A percentile compares a stretch with the other conserved stretches of the same genome.
Evolutionary conservation across 2,329 filamentous ascomycete species (phyloP).

Genomic region (Gnomoniopsis smithogilvyi): DNA sequence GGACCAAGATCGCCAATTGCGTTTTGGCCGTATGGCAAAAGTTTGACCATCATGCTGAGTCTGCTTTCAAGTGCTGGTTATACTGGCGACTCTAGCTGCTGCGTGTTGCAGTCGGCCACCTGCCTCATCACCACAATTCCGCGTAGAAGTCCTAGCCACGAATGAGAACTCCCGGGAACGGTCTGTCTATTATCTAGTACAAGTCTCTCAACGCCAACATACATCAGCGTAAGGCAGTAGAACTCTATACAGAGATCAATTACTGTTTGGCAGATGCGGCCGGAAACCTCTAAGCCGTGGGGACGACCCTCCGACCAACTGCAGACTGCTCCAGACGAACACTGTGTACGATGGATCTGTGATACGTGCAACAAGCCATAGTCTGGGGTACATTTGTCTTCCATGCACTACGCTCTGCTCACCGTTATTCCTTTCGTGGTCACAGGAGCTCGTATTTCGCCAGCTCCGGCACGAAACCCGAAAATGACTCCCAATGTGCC

Average conservation of each 20-base stretch:
- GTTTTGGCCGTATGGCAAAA: too few species aligned
- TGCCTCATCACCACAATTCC: too few species aligned
- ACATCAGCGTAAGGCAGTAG: constrained; percentile 1
- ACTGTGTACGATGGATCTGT: constrained; percentile 3
- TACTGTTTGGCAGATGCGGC: constrained; percentile 4
- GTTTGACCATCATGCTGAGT: too few species aligned
- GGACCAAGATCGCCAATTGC: neutral
- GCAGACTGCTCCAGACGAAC: neutral
- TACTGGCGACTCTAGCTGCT: too few species aligned
- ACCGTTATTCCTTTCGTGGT: neutral
- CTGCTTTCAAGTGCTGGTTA: too few species aligned
- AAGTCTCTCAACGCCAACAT: neutral
- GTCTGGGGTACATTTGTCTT: neutral
- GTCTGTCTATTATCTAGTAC: constrained; percentile 4
- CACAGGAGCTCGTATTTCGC: constrained; percentile 10
- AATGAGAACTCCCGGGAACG: too few species aligned
- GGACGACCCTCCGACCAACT: neutral
- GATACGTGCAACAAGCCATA: constrained; percentile 2
- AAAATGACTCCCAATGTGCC: neutral
- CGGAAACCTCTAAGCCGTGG: neutral
- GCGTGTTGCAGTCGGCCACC: too few species aligned
- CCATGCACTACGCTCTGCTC: neutral
- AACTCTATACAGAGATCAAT: constrained; percentile 7
- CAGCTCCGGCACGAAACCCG: neutral
- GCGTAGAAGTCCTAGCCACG: too few species aligned